phyloP scores from a whole-genome alignment of 78 protist genomes.

The Dictyostelium capitatum region DNA sequence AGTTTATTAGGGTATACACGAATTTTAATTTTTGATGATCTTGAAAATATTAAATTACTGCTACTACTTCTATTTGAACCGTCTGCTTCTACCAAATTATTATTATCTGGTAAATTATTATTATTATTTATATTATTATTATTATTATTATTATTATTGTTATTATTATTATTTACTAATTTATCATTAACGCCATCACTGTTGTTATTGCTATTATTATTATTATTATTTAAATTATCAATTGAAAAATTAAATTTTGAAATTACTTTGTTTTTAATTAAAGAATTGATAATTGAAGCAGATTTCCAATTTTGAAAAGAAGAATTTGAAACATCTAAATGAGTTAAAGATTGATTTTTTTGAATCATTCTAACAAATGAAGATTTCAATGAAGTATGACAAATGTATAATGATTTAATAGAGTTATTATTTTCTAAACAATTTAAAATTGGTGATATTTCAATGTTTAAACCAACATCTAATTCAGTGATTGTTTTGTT shows the following conservation, averaged over 20 bases:
- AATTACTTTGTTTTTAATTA: conserved; percentile 28
- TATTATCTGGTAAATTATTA: not conserved
- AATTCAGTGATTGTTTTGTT: conserved; percentile 26
- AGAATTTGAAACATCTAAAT: conserved; percentile 45
- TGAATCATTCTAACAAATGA: conserved; percentile 35
- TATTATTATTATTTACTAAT: not conserved
- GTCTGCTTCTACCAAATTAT: not conserved
- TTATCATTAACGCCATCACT: conserved; percentile 18
- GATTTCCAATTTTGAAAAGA: conserved; percentile 13
- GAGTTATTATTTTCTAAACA: conserved; percentile 6
- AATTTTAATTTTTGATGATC: not conserved
- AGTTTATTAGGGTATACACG: conserved; percentile 14
- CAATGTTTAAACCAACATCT: conserved; percentile 41
- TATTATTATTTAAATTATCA: not conserved
- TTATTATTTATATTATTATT: conserved; percentile 1
- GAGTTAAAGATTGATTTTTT: conserved; percentile 12
- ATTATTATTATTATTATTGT: not conserved
- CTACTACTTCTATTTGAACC: not conserved
- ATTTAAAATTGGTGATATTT: conserved; percentile 21
- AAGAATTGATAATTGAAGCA: not conserved
- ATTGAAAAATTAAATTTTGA: conserved; percentile 35
- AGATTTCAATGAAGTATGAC: conserved; percentile 7
- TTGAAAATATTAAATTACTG: conserved; percentile 10
- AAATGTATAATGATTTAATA: not conserved
- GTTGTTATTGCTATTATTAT: conserved; percentile 14